Evolutionary conservation across 1,139 yeast genomes (phyloP), one percentile per base, ranked within the genome.

Genomic region (Geotrichum citri-aurantii): DNA sequence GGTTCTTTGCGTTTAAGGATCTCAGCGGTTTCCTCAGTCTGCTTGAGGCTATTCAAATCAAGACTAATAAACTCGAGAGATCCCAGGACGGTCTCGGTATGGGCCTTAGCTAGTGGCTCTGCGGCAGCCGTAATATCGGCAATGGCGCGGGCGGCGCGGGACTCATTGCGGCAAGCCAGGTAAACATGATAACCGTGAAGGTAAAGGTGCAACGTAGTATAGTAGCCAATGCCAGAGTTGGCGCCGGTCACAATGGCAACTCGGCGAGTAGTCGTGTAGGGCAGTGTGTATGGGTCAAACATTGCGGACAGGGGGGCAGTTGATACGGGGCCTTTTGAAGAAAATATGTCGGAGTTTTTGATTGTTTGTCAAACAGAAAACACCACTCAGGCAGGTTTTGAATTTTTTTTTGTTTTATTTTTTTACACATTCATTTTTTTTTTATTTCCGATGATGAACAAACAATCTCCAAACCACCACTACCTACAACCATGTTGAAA

Each of bases 201-300:
- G 67, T 85, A 88, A 12, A 90, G 77, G 66, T 88, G 95, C 23
- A 88, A 73, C 2, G 81, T 88, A 0, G 95, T 86, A 69, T 76
- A 86, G 78, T 84, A 88, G 3, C 97, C 96, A 24, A 88, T 79
- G 0, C 96, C 96, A 51, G 86, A 79, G 67, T 85, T 87, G 5
- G 91, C 95, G 0, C 96, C 95, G 0, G 95, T 86, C 33, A 89
- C 82, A 6, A 88, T 72, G 0, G 86, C 91, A 1, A 86, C 85
- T 60, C 81, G 76, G 29, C 87, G 76, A 8, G 60, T 33, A n/a
- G 52, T 50, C 3, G 54, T 33, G 58, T 59, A 68, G 2, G 71
- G 70, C 37, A 68, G 62, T 3, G 63, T 55, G 52, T 62, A 56
- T 14, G 70, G 70, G 54, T 61, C 50, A 37, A 50, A 58, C 46